Conservation (phyloP, 139 green algal species). For the Trebouxia sp. region DNA sequence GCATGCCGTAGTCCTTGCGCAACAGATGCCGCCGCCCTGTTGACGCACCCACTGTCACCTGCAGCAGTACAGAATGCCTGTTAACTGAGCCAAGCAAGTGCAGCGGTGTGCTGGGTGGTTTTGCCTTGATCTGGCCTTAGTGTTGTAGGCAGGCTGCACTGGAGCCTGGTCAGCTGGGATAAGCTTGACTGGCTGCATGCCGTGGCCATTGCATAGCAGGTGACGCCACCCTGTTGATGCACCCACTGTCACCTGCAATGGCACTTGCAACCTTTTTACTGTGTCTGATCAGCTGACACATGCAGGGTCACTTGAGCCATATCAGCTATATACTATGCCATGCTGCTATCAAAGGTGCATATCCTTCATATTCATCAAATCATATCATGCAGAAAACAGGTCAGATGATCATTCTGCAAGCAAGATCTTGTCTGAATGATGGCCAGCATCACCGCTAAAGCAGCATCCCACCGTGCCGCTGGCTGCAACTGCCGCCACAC, state of each 20-base stretch:
- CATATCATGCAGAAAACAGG: no score
- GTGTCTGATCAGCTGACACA: no score
- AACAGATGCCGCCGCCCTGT: slow-evolving; percentile 3
- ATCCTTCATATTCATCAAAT: no score
- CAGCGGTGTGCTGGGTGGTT: background rate
- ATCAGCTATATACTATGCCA: no score
- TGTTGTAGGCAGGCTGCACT: background rate
- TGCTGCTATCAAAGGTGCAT: no score
- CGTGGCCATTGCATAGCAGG: slow-evolving; percentile 1
- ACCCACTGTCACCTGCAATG: background rate
- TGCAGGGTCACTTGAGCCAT: no score
- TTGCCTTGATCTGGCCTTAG: background rate
- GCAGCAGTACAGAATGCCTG: background rate
- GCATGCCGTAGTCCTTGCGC: slow-evolving; percentile 10
- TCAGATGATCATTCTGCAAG: no score
- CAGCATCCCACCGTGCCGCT: background rate
- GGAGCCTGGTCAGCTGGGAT: background rate
- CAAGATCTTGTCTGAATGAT: no score
- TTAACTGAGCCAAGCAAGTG: background rate
- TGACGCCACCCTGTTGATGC: background rate
- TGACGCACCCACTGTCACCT: background rate
- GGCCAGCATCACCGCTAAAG: no score
- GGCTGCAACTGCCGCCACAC: background rate
- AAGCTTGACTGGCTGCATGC: background rate
- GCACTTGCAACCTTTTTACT: background rate